These are phyloP conservation scores for Polytrichum formosum DNA, from an alignment of 225 moss, liverwort and hornwort genomes.

Conservation along the genomic window DNA sequence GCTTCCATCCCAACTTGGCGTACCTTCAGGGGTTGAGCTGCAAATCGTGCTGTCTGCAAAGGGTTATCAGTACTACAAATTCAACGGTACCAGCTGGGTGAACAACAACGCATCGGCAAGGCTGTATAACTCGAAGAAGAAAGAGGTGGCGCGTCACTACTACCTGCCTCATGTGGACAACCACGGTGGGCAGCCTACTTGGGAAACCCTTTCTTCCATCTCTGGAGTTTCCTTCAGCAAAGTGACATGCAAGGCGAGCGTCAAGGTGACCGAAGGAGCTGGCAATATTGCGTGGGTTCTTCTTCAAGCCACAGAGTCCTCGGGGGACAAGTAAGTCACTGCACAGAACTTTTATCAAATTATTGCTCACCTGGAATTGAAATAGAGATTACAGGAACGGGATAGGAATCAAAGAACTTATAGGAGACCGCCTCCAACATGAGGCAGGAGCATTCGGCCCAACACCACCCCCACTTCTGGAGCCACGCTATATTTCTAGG, in stretches of 20 bases:
- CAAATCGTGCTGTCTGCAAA: slow-evolving; percentile 3
- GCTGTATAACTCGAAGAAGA: slow-evolving; percentile 10
- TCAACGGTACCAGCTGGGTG: slow-evolving; percentile 47
- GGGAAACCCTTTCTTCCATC: slow-evolving; percentile 21
- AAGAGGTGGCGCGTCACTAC: slow-evolving; percentile 29
- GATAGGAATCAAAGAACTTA: too few relatives aligned
- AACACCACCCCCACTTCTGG: background rate
- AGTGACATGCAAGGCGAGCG: slow-evolving; percentile 29
- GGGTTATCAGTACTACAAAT: slow-evolving; percentile 44
- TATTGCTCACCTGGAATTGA: background rate
- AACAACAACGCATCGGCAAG: slow-evolving; percentile 29
- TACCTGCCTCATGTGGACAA: slow-evolving; percentile 31
- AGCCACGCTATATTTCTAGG: background rate
- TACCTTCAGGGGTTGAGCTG: slow-evolving; percentile 25
- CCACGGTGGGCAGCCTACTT: slow-evolving; percentile 41
- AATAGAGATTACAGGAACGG: too few relatives aligned
- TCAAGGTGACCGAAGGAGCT: background rate
- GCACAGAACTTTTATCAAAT: background rate
- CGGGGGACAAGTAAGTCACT: slow-evolving; percentile 41
- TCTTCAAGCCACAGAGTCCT: slow-evolving; percentile 29
- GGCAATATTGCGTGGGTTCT: slow-evolving; percentile 35
- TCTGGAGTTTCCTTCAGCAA: slow-evolving; percentile 24
- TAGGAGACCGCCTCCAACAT: too few relatives aligned
- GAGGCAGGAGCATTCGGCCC: too few relatives aligned
- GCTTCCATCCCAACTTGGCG: slow-evolving; percentile 13